These are phyloP conservation scores for Russula dissimulans DNA, from an alignment of 768 basidiomycete genomes.

Conservation along the genomic window DNA sequence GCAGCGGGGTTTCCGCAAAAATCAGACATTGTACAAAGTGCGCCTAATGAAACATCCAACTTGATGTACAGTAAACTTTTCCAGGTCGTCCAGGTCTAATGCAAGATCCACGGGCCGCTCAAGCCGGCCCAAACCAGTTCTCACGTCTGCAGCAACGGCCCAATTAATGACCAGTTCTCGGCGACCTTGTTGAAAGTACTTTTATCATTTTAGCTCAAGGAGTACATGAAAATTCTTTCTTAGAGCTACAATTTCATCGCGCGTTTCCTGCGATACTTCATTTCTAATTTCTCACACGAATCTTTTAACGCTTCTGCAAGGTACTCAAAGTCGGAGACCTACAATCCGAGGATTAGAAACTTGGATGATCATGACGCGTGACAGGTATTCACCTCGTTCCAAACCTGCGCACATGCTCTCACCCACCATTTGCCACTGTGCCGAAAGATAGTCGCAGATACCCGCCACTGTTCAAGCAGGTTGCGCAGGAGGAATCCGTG, in stretches of 20 bases:
- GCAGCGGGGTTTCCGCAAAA: conserved; percentile 54
- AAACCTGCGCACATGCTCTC: conserved; percentile 30
- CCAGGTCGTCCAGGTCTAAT: too few species aligned
- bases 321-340: conserved; percentile 26
- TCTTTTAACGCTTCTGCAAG: conserved; percentile 20
- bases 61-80: not conserved
- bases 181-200: too few species aligned
- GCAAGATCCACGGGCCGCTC: not conserved
- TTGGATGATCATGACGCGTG: not conserved
- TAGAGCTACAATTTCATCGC: not conserved
- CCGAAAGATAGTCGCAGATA: conserved; percentile 23
- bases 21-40: conserved; percentile 9
- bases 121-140: too few species aligned
- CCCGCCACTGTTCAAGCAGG: conserved; percentile 26
- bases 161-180: too few species aligned
- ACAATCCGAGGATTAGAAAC: not conserved
- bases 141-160: too few species aligned
- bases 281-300: conserved; percentile 20
- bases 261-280: not conserved
- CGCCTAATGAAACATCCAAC: not conserved
- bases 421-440: conserved; percentile 30
- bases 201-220: too few species aligned
- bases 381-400: conserved; percentile 26
- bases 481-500: conserved; percentile 18
- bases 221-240: not conserved